Conservation (phyloP, 345 rosid species). For the Brassica napus region Da-Ae NC_063449.1:33694001-33694500, state of each 20-base stretch:
- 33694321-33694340: slow-evolving; percentile 43
- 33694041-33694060: slow-evolving; percentile 42
- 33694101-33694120: slow-evolving; percentile 69
- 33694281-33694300: slow-evolving; percentile 45
- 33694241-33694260: slow-evolving; percentile 31
- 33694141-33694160: slow-evolving; percentile 57
- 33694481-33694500: not conserved
- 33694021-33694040: slow-evolving; percentile 27
- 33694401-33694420: slow-evolving; percentile 57
- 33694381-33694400: not conserved
- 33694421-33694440: slow-evolving; percentile 85
- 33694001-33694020: slow-evolving; percentile 6
- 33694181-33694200: slow-evolving; percentile 7
- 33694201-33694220: slow-evolving; percentile 31
- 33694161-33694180: slow-evolving; percentile 30
- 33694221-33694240: slow-evolving; percentile 39
- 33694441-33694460: slow-evolving; percentile 92
- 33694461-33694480: slow-evolving; percentile 65
- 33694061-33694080: slow-evolving; percentile 85
- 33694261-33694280: slow-evolving; percentile 29
- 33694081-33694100: slow-evolving; percentile 73
- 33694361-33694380: not conserved
- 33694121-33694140: slow-evolving; percentile 76
- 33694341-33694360: not conserved
- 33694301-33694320: slow-evolving; percentile 43